Percentiles rank a stretch among this genome's conserved stretches.
phyloP scores from a whole-genome alignment of 148 eudicot genomes.

The Nyssa sinensis region DNA sequence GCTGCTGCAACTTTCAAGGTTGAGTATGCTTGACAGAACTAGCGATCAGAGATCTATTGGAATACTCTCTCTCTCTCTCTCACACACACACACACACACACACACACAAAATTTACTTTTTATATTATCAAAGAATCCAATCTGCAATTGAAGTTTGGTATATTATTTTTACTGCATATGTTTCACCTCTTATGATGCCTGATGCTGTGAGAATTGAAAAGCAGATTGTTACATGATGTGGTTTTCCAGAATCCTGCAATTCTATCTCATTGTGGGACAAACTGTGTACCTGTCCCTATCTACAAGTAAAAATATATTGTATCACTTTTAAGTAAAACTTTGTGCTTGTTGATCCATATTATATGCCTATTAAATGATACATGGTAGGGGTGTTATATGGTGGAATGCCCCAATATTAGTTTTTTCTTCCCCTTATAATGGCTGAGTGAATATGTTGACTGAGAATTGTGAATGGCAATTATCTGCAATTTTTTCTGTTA shows the following conservation, averaged over 20 bases:
- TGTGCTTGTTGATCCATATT: too few species aligned
- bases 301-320: background rate
- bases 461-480: background rate
- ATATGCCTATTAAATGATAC: background rate
- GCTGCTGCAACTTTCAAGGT: constrained; percentile 99
- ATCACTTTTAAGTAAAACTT: too few species aligned
- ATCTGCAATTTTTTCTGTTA: background rate
- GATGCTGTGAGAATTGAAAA: background rate
- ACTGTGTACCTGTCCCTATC: background rate
- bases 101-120: background rate
- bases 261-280: background rate
- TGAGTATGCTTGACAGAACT: constrained; percentile 16
- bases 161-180: background rate
- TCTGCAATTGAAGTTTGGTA: background rate
- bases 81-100: background rate
- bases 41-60: background rate
- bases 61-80: background rate
- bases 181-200: background rate
- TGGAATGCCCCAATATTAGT: background rate
- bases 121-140: background rate
- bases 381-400: background rate
- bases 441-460: background rate
- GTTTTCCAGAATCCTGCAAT: background rate
- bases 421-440: background rate
- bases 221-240: background rate